Base-by-base conservation (phyloP, 2,329 filamentous ascomycete genomes). In the Paraphaeosphaeria sporulosa region DNA sequence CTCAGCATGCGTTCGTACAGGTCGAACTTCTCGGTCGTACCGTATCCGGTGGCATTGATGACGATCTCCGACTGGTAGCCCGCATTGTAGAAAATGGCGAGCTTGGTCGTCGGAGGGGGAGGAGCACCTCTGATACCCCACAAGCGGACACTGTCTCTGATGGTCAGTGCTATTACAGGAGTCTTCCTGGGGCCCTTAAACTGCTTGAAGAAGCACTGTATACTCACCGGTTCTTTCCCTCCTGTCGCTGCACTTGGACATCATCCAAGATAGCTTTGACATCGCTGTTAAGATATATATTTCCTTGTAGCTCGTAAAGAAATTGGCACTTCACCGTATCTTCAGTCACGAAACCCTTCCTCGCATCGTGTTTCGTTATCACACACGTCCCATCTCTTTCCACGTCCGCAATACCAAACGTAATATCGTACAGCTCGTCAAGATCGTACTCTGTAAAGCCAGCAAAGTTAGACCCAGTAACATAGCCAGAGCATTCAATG, bases 401-500 rank as follows among this genome's bases (percentile, higher is more conserved):
- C 19, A 87, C 75, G 57, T 86, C 83, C 0, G 80, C 83, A 58
- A 86, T 84, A 0, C 81, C 82, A 47, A 82, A 83, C 0, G 78
- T 77, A 1, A 83, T 76, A 48, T 82, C 80, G 48, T 82, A 70
- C 25, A 83, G 72, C 0, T 72, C 67, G 8, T 82, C 78, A 0
- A 82, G 58, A 1, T 76, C 62, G 57, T 80, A 79, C 2, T 81
- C 79, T 36, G 82, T 77, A 55, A 82, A 85, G 0, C 84, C 85
- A 0, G 84, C 78, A 60, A 86, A 87, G 62, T 87, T 87, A 0
- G 76, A 82, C 0, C 85, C 85, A 0, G 83, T 84, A 2, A 83
- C 83, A 56, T 87, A 87, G 40, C 72, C 76, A 40, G 72, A 74
- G 56, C 80, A 82, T 58, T 82, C 80, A 42, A 81, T 80, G 19